These are phyloP conservation scores for Chlorella sp. DNA, from an alignment of 139 green algal genomes.

Conservation along the genomic window DNA sequence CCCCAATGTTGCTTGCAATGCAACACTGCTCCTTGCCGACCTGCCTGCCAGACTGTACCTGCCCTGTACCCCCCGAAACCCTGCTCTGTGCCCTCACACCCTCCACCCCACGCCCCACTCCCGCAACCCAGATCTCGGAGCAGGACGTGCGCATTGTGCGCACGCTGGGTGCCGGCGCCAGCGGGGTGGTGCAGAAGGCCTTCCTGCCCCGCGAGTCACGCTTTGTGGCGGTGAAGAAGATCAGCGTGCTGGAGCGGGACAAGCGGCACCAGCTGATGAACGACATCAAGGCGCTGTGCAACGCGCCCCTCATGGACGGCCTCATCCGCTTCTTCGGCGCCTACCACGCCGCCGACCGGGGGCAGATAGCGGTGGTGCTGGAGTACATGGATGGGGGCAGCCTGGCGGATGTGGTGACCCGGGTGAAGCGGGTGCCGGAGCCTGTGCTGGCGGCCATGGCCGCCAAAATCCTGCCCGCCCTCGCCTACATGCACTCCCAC, in stretches of 20 bases:
- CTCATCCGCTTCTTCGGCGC: constrained; percentile 83
- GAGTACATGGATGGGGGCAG: constrained; percentile 97
- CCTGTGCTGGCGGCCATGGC: constrained; percentile 79
- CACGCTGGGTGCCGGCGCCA: constrained; percentile 72
- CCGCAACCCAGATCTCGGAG: constrained; percentile 72
- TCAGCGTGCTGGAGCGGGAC: constrained; percentile 74
- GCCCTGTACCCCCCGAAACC: too few species aligned
- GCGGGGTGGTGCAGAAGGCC: constrained; percentile 81
- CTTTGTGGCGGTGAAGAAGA: constrained; percentile 90
- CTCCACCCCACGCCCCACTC: background rate
- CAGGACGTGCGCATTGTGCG: constrained; percentile 80
- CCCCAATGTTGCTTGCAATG: background rate
- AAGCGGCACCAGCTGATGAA: constrained; percentile 89
- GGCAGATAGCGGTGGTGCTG: constrained; percentile 89
- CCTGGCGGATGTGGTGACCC: constrained; percentile 81
- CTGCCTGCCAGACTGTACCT: background rate
- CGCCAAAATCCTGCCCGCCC: constrained; percentile 72
- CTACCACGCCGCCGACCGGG: constrained; percentile 77
- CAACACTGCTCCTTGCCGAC: background rate
- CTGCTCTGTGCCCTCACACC: background rate
- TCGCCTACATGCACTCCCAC: constrained; percentile 83
- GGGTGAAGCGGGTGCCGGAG: constrained; percentile 82
- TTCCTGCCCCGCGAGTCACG: constrained; percentile 66
- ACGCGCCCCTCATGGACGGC: constrained; percentile 59
- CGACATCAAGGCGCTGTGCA: constrained; percentile 86